Conservation (phyloP, 2,329 filamentous ascomycete genomes). For the Chalara sp. region DNA sequence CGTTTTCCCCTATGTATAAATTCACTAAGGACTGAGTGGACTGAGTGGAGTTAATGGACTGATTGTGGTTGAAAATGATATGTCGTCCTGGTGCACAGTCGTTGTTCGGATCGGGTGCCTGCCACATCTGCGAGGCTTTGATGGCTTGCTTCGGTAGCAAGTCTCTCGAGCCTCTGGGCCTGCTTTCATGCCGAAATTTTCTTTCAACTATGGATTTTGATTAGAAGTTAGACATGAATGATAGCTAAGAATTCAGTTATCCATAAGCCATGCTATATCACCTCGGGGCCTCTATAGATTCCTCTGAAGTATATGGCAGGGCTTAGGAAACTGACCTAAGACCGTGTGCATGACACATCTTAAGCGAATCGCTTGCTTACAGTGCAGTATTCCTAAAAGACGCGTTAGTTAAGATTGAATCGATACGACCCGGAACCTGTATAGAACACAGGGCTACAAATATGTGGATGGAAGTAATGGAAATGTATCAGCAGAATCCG, state of each 20-base stretch:
- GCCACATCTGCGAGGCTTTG: slow-evolving; percentile 51
- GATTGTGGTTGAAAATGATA: not conserved
- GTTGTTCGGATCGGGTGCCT: slow-evolving; percentile 36
- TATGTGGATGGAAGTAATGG: too few species aligned
- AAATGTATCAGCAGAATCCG: too few species aligned
- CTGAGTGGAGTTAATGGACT: too few species aligned
- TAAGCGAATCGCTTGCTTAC: not conserved
- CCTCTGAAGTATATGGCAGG: too few species aligned
- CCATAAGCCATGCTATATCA: too few species aligned
- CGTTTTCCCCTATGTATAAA: too few species aligned
- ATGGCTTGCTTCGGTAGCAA: slow-evolving; percentile 55
- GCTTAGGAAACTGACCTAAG: too few species aligned
- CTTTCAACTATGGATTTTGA: slow-evolving; percentile 53
- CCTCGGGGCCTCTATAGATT: too few species aligned
- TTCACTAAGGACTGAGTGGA: too few species aligned
- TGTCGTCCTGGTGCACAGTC: slow-evolving; percentile 18
- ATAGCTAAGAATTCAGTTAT: too few species aligned
- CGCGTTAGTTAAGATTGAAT: not conserved
- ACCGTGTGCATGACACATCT: too few species aligned
- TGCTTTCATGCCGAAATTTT: slow-evolving; percentile 47
- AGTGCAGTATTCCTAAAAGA: not conserved
- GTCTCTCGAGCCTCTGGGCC: slow-evolving; percentile 39
- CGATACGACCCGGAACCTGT: not conserved
- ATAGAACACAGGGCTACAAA: not conserved
- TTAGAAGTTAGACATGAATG: too few species aligned